phyloP scores from a whole-genome alignment of 306 rosid species.

The Lupinus albus region DNA sequence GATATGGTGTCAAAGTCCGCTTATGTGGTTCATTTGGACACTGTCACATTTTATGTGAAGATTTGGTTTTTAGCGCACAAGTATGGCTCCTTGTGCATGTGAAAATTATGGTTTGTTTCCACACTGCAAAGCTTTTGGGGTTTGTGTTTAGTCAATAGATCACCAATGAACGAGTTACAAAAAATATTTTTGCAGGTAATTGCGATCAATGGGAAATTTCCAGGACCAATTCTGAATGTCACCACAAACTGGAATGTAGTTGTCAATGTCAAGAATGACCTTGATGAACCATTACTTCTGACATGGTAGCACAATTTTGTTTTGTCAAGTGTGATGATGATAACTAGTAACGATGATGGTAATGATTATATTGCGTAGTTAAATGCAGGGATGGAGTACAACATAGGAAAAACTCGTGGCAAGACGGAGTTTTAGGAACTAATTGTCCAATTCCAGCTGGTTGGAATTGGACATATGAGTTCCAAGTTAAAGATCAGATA shows the following conservation, averaged over 20 bases:
- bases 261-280: constrained; percentile 79
- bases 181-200: constrained; percentile 64
- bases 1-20: too few species aligned
- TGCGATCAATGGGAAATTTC: constrained; percentile 78
- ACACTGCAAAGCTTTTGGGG: background rate
- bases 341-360: constrained; percentile 35
- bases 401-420: constrained; percentile 90
- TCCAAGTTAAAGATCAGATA: constrained; percentile 96
- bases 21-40: too few species aligned
- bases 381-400: constrained; percentile 84
- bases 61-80: background rate
- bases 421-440: constrained; percentile 92
- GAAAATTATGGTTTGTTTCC: constrained; percentile 3
- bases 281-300: constrained; percentile 88
- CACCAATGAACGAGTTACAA: constrained; percentile 11
- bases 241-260: constrained; percentile 96
- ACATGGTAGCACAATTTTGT: constrained; percentile 65
- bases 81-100: background rate
- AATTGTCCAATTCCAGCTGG: constrained; percentile 98
- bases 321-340: constrained; percentile 14
- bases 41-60: background rate
- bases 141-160: constrained; percentile 13
- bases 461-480: constrained; percentile 93
- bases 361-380: constrained; percentile 47
- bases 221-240: constrained; percentile 78